Percentiles rank a stretch among this genome's conserved stretches.
These are phyloP conservation scores for Picochlorum sp. DNA, from an alignment of 139 green algal species.

Conservation along the genomic window DNA sequence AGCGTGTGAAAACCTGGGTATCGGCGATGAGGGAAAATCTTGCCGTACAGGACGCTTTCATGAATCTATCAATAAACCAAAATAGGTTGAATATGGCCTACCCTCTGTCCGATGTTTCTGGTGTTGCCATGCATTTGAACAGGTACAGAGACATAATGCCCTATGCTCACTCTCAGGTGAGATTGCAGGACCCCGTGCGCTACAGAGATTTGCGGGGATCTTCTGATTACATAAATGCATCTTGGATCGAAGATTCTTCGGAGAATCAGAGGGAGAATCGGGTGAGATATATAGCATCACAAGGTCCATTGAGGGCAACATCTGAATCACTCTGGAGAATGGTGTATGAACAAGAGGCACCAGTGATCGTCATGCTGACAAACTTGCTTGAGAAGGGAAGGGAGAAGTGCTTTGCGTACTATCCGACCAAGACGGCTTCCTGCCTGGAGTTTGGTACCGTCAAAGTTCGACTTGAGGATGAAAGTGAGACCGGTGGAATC, in stretches of 20 bases:
- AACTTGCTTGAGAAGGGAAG: not conserved
- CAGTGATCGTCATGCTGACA: conserved; percentile 55
- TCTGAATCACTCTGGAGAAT: conserved; percentile 56
- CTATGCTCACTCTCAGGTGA: conserved; percentile 30
- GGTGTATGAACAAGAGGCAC: conserved; percentile 31
- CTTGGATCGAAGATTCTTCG: conserved; percentile 8
- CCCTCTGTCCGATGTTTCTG: not conserved
- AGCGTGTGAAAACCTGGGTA: too few relatives aligned
- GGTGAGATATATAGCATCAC: conserved; percentile 29
- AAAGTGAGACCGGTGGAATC: conserved; percentile 1
- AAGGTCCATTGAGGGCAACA: conserved; percentile 50
- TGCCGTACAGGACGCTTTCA: too few relatives aligned
- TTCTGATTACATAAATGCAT: conserved; percentile 45
- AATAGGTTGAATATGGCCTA: too few relatives aligned
- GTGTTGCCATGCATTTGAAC: conserved; percentile 12
- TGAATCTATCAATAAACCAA: too few relatives aligned
- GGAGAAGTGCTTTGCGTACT: conserved; percentile 34
- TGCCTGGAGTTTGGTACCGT: not conserved
- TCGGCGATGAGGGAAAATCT: too few relatives aligned
- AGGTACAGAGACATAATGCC: conserved; percentile 48
- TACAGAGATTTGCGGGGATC: not conserved
- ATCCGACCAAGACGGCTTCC: conserved; percentile 23
- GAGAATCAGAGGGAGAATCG: not conserved
- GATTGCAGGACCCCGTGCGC: conserved; percentile 5
- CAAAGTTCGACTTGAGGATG: not conserved